Conservation (phyloP, 768 basidiomycete species). For the Mycena filopes region DNA sequence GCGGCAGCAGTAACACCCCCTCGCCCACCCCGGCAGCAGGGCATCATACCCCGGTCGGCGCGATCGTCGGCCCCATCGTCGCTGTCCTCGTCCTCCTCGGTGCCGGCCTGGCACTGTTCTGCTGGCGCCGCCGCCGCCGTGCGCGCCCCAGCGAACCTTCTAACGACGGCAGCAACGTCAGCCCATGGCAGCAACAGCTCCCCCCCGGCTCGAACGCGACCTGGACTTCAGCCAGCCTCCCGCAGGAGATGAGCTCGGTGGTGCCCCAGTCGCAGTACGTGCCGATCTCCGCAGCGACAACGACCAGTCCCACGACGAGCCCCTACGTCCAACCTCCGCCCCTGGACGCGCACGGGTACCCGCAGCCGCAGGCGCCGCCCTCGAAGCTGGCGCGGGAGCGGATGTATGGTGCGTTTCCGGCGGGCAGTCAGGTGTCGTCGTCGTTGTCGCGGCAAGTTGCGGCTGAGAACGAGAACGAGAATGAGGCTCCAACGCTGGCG, state of each 20-base stretch:
- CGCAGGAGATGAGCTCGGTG: no score
- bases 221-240: no score
- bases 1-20: background rate
- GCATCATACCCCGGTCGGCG: background rate
- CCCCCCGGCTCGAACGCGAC: background rate
- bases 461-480: no score
- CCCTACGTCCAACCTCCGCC: background rate
- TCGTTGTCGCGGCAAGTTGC: no score
- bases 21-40: no score
- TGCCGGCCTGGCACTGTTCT: background rate
- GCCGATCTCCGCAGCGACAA: background rate
- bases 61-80: constrained; percentile 7
- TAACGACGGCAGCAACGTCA: background rate
- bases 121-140: constrained; percentile 17
- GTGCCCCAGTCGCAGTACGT: no score
- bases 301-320: constrained; percentile 10
- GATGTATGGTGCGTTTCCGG: background rate
- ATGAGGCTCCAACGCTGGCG: no score
- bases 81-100: constrained; percentile 3
- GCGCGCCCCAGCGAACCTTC: background rate
- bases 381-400: constrained; percentile 14
- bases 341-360: background rate
- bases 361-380: constrained; percentile 5
- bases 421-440: background rate
- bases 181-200: no score